These are phyloP conservation scores for grape (Vitis vinifera) DNA, from an alignment of 164 flowering plant species.

Conservation along the genomic window ASM3070453v1 NC_081812.1:22316001-22316500, in stretches of 20 bases:
- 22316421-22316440: too few relatives aligned
- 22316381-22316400: too few relatives aligned
- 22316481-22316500: too few relatives aligned
- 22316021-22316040: slow-evolving; percentile 8
- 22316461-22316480: too few relatives aligned
- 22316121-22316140: slow-evolving; percentile 22
- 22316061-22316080: not conserved
- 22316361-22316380: too few relatives aligned
- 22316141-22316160: slow-evolving; percentile 26
- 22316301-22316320: too few relatives aligned
- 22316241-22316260: slow-evolving; percentile 11
- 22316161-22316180: slow-evolving; percentile 9
- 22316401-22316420: too few relatives aligned
- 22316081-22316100: not conserved
- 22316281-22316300: slow-evolving; percentile 2
- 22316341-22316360: too few relatives aligned
- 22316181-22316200: slow-evolving; percentile 5
- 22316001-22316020: not conserved
- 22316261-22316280: slow-evolving; percentile 5
- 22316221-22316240: slow-evolving; percentile 8
- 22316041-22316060: slow-evolving; percentile 24
- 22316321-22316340: too few relatives aligned
- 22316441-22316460: too few relatives aligned
- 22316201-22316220: not conserved
- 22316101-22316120: not conserved